Conservation (phyloP, 2,329 filamentous ascomycete species). For the Pseudopyricularia javanii region DNA sequence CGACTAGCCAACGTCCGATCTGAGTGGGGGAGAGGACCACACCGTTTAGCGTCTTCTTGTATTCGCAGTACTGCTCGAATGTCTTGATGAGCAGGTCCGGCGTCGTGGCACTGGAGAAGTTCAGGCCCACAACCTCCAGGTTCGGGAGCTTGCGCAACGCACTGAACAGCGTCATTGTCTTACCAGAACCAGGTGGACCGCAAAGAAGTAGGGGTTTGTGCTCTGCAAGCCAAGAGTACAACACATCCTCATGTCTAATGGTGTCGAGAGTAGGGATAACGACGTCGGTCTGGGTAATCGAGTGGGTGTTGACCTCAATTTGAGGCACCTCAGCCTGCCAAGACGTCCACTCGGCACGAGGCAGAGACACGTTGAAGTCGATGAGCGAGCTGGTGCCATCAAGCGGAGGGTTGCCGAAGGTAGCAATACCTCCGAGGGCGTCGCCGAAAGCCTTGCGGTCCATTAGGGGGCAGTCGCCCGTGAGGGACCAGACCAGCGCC, state of each 20-base stretch:
- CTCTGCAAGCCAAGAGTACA: constrained; percentile 98
- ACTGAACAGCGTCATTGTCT: constrained; percentile 99
- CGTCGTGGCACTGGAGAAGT: constrained; percentile 97
- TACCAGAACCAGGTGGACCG: constrained; percentile 94
- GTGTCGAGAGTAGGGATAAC: constrained; percentile 98
- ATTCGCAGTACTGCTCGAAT: constrained; percentile 98
- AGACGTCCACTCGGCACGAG: constrained; percentile 75
- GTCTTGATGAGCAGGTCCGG: constrained; percentile 98
- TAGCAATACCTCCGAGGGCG: constrained; percentile 68
- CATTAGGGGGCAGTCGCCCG: constrained; percentile 79
- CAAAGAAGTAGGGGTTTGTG: constrained; percentile 95
- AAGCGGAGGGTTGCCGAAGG: constrained; percentile 72
- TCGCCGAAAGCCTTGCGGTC: constrained; percentile 89
- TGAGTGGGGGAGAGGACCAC: constrained; percentile 93
- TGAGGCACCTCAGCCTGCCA: constrained; percentile 94
- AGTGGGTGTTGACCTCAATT: constrained; percentile 96
- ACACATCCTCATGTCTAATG: constrained; percentile 93
- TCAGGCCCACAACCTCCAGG: constrained; percentile 98
- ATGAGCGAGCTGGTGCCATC: constrained; percentile 77
- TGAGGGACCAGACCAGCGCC: constrained; percentile 88
- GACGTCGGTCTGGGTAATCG: constrained; percentile 92
- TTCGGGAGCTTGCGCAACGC: constrained; percentile 92
- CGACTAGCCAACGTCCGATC: constrained; percentile 92
- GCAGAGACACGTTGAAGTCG: constrained; percentile 84
- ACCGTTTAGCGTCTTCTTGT: constrained; percentile 95